Conservation (phyloP, 73 alveolate species). For the Halteria grandinella region DNA sequence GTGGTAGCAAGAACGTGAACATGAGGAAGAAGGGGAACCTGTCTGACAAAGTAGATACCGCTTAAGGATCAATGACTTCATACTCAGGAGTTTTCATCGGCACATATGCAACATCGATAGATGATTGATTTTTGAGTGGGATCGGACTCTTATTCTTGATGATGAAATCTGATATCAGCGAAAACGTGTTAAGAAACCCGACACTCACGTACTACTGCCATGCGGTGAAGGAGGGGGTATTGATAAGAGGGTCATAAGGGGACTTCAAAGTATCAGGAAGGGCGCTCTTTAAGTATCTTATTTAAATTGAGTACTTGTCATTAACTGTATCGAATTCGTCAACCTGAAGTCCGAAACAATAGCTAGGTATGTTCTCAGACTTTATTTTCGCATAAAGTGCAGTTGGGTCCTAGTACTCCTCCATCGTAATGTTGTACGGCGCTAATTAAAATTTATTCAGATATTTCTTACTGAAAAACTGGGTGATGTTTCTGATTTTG, state of each 20-base stretch:
- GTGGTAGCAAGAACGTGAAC: conserved; percentile 83
- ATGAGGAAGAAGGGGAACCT: conserved; percentile 72
- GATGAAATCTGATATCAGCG: neutral
- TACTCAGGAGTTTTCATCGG: conserved; percentile 46
- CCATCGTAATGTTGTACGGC: no score
- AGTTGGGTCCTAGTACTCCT: no score
- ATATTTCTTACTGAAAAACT: no score
- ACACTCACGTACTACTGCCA: conserved; percentile 6
- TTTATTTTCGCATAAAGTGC: no score
- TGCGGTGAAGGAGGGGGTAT: conserved; percentile 3
- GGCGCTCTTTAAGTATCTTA: neutral
- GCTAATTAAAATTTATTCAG: no score
- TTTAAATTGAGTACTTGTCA: conserved; percentile 12
- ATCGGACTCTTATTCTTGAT: neutral
- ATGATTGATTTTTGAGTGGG: neutral
- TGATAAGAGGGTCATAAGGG: conserved; percentile 24
- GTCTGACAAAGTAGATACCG: no score
- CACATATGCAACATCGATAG: conserved; percentile 27
- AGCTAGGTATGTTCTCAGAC: no score
- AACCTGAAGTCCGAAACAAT: conserved; percentile 31
- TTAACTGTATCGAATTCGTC: conserved; percentile 10
- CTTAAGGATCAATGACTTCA: neutral
- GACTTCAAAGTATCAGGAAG: conserved; percentile 34
- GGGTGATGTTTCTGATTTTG: no score
- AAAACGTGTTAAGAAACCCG: neutral